Conservation (phyloP, 805 yeast species). For the Saccharomycopsis javanensis region DNA sequence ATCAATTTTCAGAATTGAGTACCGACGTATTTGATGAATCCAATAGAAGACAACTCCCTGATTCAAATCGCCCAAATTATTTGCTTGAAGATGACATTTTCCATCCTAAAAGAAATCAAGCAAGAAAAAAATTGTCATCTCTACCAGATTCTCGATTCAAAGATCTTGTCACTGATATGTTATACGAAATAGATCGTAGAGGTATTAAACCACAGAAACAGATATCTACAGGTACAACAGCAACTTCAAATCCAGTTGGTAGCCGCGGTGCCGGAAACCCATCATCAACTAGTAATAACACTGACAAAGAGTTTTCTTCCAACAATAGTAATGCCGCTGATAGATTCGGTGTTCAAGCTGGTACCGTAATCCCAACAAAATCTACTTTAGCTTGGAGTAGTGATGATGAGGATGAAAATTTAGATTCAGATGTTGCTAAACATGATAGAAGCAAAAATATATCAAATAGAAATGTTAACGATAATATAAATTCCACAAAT, state of each 20-base stretch:
- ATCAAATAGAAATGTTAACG: neutral
- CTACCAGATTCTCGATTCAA: slow-evolving; percentile 75
- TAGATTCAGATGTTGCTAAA: slow-evolving; percentile 18
- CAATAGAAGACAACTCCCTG: slow-evolving; percentile 49
- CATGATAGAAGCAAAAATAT: neutral
- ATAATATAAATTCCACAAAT: neutral
- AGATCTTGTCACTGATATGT: slow-evolving; percentile 83
- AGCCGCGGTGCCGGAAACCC: no score
- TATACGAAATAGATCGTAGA: slow-evolving; percentile 77
- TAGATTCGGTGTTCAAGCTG: slow-evolving; percentile 41
- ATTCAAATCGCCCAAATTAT: slow-evolving; percentile 44
- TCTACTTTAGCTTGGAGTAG: slow-evolving; percentile 84
- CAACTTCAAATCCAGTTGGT: no score
- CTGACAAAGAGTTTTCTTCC: no score
- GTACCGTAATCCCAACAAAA: slow-evolving; percentile 74
- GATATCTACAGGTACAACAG: no score
- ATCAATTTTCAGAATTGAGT: slow-evolving; percentile 81
- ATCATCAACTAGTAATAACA: no score
- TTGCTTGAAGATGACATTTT: slow-evolving; percentile 61
- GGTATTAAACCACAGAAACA: slow-evolving; percentile 27
- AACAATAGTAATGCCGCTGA: slow-evolving; percentile 18
- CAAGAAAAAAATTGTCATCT: slow-evolving; percentile 81
- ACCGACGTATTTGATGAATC: slow-evolving; percentile 94
- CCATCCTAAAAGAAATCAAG: slow-evolving; percentile 93
- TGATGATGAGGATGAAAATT: slow-evolving; percentile 64